Evolutionary conservation across 2,329 filamentous ascomycete genomes (phyloP), one percentile per base, ranked within the genome.

Genomic region (Beauveria australis): DNA sequence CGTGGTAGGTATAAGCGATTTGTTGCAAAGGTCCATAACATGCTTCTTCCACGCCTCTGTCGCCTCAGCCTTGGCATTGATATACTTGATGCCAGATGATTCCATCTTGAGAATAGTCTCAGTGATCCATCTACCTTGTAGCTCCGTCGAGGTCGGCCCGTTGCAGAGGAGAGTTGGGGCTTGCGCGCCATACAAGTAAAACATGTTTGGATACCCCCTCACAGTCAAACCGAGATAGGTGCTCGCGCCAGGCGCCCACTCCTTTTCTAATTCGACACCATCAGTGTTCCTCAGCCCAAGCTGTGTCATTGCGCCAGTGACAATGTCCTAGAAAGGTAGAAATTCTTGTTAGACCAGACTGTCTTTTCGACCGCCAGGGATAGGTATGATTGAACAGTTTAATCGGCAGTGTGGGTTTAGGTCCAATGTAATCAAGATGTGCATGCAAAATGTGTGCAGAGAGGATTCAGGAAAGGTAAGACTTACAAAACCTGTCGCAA

Each of bases 401-500:
- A 37, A 37, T 12, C 12, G 5, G 12, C 12, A 37, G 33, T 6
- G 5, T 37, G 9, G 5, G 12, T 6, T 16, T 1, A 6, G 5
- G 5, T 37, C 14, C 5, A 6, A 37, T 37, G 12, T 14, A 37
- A 37, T 14, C 5, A 16, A 14, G 2, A 37, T 16, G 5, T 37
- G 33, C 5, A 14, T 37, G 12, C 12, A 14, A 2, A 14, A 6
- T 1, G 2, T 37, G 33, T 37, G 12, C n/a, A 46, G 19, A 12
- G 10, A 14, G 10, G 19, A n/a, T 46, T 12, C 1, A 12, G 12
- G 24, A 51, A 19, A 68, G 66, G 51, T 75, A 70, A 24, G 73
- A 55, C 53, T 47, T 19, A 55, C 53, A 33, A 55, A 76, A 0
- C 75, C 75, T 0, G 69, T 68, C 37, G 70, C 70, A n/a, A 70